Conservation (phyloP, 306 rosid genomes). For the Trifolium dubium region DNA sequence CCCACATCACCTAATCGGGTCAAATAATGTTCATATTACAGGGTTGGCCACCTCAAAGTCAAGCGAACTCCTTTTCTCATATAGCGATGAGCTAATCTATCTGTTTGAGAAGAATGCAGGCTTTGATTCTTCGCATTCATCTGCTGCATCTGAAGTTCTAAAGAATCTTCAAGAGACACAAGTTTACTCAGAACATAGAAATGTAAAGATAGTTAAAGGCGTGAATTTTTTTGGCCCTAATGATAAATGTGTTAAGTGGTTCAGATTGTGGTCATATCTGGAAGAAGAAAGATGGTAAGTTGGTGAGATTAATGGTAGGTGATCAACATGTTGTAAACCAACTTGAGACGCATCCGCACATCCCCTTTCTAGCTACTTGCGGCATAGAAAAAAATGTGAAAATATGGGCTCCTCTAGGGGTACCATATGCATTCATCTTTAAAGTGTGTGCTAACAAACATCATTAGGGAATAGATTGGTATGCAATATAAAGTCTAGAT, state of each 20-base stretch:
- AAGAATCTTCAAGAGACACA: slow-evolving; percentile 45
- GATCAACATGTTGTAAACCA: slow-evolving; percentile 56
- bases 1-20: slow-evolving; percentile 51
- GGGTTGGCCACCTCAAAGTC: slow-evolving; percentile 58
- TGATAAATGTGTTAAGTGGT: slow-evolving; percentile 66
- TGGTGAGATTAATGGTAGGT: slow-evolving; percentile 58
- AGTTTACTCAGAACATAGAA: slow-evolving; percentile 62
- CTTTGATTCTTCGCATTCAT: slow-evolving; percentile 45
- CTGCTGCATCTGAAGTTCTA: slow-evolving; percentile 46
- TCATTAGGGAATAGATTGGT: slow-evolving; percentile 14
- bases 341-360: slow-evolving; percentile 60
- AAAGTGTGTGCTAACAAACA: slow-evolving; percentile 20
- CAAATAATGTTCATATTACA: slow-evolving; percentile 51
- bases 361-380: slow-evolving; percentile 58
- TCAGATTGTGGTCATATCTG: slow-evolving; percentile 70
- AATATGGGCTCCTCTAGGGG: slow-evolving; percentile 53
- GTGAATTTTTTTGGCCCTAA: slow-evolving; percentile 62
- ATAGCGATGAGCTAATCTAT: slow-evolving; percentile 61
- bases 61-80: slow-evolving; percentile 61
- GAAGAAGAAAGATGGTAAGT: slow-evolving; percentile 58
- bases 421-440: neutral
- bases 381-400: slow-evolving; percentile 60
- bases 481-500: slow-evolving; percentile 30
- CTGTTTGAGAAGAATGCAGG: slow-evolving; percentile 56
- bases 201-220: slow-evolving; percentile 60